Conservation (phyloP, 495 filamentous ascomycete species). For the Hypoxylon subgilvum region DNA sequence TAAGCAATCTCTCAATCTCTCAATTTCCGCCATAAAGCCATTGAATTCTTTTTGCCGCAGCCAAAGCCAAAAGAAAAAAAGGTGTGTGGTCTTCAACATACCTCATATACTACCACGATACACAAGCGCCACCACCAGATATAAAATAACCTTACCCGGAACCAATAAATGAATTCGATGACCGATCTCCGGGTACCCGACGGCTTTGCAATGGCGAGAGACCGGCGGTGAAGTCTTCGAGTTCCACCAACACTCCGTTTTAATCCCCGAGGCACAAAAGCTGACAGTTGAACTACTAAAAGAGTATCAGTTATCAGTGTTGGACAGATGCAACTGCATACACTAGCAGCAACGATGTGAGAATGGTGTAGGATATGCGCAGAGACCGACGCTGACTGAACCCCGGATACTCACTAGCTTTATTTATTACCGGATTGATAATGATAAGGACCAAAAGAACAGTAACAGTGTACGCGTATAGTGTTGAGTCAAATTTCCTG, state of each 20-base stretch:
- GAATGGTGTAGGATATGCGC: constrained; percentile 15
- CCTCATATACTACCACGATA: constrained; percentile 13
- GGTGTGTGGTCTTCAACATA: constrained; percentile 7
- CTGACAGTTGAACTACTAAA: too few relatives aligned
- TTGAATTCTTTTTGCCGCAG: constrained; percentile 21
- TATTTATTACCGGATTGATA: constrained; percentile 20
- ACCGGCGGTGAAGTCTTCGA: constrained; percentile 27
- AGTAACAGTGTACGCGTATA: too few relatives aligned
- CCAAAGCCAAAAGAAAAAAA: too few relatives aligned
- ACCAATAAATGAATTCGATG: constrained; percentile 22
- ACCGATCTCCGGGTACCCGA: constrained; percentile 17
- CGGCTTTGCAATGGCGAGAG: constrained; percentile 5
- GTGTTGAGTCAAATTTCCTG: constrained; percentile 1
- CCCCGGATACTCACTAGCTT: constrained; percentile 16
- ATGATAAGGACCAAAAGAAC: not conserved
- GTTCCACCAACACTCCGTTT: constrained; percentile 23
- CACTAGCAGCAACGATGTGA: not conserved
- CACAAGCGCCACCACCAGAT: constrained; percentile 11
- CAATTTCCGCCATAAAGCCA: constrained; percentile 19
- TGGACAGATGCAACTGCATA: constrained; percentile 17
- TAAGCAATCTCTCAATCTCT: too few relatives aligned
- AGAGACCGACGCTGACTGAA: constrained; percentile 26
- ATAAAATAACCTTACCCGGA: constrained; percentile 23
- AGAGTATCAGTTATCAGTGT: too few relatives aligned
- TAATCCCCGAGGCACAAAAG: constrained; percentile 3